These are phyloP conservation scores for Tricholoma matsutake DNA, from an alignment of 768 basidiomycete genomes.

Conservation along the genomic window DNA sequence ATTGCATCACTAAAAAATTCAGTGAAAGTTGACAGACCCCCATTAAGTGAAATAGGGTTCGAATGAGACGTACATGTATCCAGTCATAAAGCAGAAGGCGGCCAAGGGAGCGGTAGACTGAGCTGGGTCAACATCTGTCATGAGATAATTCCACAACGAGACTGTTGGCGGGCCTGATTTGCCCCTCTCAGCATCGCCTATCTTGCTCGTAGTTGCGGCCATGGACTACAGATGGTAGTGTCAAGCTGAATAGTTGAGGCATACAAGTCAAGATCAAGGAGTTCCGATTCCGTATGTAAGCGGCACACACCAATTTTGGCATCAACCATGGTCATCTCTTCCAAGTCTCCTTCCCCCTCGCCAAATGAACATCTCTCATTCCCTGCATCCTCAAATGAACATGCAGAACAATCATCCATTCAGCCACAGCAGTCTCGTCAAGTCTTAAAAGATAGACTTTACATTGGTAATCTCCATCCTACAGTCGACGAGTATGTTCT, in stretches of 20 bases:
- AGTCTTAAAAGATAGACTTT: constrained; percentile 71
- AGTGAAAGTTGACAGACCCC: background rate
- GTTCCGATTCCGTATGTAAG: background rate
- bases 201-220: background rate
- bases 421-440: constrained; percentile 24
- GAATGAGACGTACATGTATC: constrained; percentile 56
- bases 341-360: background rate
- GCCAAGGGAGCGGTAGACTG: constrained; percentile 51
- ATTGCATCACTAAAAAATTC: constrained; percentile 52
- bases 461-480: constrained; percentile 85
- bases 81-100: constrained; percentile 77
- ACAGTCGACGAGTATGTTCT: constrained; percentile 78
- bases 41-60: background rate
- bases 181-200: background rate
- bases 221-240: no score
- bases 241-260: no score
- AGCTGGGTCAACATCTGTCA: constrained; percentile 49
- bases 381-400: constrained; percentile 17
- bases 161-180: background rate
- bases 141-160: constrained; percentile 37
- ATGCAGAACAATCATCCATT: constrained; percentile 16
- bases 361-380: constrained; percentile 19
- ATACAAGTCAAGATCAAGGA: background rate
- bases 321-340: background rate
- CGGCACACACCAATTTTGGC: background rate